Conservation (phyloP, 75 land plant genomes). For the Selaginella tamariscina region DNA sequence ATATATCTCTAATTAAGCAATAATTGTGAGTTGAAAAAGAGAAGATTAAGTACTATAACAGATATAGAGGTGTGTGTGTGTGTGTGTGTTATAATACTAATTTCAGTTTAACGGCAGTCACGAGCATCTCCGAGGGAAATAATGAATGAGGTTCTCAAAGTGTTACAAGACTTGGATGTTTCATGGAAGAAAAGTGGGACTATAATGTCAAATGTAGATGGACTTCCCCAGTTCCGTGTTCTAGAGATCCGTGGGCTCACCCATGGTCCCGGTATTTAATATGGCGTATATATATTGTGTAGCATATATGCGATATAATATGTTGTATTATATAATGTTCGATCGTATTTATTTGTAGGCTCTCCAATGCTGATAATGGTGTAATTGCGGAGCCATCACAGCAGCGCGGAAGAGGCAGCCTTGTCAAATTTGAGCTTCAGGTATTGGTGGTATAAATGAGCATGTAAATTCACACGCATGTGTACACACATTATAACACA, state of each 20-base stretch:
- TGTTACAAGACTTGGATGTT: constrained; percentile 78
- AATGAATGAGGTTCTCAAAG: constrained; percentile 68
- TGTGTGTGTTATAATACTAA: not conserved
- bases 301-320: no score
- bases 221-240: constrained; percentile 26
- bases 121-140: constrained; percentile 90
- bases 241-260: constrained; percentile 16
- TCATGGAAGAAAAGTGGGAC: constrained; percentile 78
- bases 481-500: no score
- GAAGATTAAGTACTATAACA: no score
- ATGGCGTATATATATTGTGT: no score
- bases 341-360: not conserved
- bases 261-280: constrained; percentile 19
- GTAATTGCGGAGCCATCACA: constrained; percentile 24
- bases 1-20: no score
- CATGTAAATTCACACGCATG: not conserved
- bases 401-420: constrained; percentile 16
- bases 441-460: constrained; percentile 20
- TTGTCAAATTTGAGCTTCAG: constrained; percentile 83
- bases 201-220: constrained; percentile 91
- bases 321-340: no score
- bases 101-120: constrained; percentile 32
- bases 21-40: no score
- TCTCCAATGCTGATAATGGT: constrained; percentile 15
- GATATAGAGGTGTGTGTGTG: no score